A percentile compares a stretch with the other conserved stretches of the same genome.
Evolutionary conservation across 371 early-diverging fungal species (phyloP).

Genomic region (Lichtheimia hyalospora): DNA sequence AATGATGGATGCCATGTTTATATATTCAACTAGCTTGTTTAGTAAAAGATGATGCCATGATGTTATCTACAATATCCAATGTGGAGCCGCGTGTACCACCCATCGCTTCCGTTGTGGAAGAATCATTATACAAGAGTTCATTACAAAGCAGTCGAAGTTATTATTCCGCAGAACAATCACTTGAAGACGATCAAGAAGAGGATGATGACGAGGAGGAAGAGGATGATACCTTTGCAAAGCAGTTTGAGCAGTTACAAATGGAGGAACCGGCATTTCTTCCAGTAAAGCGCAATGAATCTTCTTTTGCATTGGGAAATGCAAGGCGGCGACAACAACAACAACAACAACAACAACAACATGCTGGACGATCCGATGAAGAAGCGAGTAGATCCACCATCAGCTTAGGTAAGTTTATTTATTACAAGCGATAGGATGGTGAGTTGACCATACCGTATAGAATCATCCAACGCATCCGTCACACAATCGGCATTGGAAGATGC

Average conservation of each 20-base stretch:
- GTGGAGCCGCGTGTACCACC: constrained; percentile 16
- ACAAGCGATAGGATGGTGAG: background rate
- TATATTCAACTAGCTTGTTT: background rate
- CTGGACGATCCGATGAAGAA: constrained; percentile 15
- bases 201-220: constrained; percentile 23
- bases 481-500: constrained; percentile 65
- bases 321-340: constrained; percentile 3
- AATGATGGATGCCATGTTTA: background rate
- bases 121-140: constrained; percentile 20
- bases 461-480: constrained; percentile 55
- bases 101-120: constrained; percentile 1
- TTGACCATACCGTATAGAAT: background rate
- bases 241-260: constrained; percentile 30
- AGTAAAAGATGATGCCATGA: constrained; percentile 20
- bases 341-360: background rate
- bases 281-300: background rate
- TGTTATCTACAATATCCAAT: constrained; percentile 28
- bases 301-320: background rate
- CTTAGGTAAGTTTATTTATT: background rate
- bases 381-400: constrained; percentile 59
- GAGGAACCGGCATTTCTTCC: constrained; percentile 44
- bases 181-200: constrained; percentile 8
- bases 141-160: constrained; percentile 12
- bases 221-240: constrained; percentile 31
- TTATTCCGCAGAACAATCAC: constrained; percentile 13